phyloP scores from a whole-genome alignment of 176 grass and related monocot genomes.

The Bromus sterilis region DNA sequence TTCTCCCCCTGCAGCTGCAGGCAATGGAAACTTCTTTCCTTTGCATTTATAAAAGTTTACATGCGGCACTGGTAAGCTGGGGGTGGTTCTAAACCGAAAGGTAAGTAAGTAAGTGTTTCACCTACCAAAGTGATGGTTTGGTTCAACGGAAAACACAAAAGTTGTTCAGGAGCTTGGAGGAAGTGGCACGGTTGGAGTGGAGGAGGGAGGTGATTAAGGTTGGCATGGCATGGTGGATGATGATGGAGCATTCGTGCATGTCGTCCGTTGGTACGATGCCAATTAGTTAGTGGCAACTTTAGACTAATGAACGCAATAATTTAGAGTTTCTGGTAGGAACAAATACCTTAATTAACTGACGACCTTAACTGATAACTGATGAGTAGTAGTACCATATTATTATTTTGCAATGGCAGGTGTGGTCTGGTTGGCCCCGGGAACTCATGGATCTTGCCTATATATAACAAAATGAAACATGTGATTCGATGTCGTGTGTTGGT shows the following conservation, averaged over 20 bases:
- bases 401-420: not conserved
- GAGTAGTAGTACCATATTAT: not conserved
- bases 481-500: not conserved
- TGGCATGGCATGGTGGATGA: not conserved
- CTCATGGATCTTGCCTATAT: too few species aligned
- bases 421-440: not conserved
- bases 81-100: not conserved
- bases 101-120: not conserved
- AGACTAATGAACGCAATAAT: not conserved
- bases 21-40: too few species aligned
- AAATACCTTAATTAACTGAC: not conserved
- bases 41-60: too few species aligned
- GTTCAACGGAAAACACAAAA: not conserved
- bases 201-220: not conserved
- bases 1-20: too few species aligned
- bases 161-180: not conserved
- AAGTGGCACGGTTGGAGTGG: not conserved
- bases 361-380: not conserved
- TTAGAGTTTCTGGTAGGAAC: not conserved
- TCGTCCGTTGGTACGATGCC: not conserved
- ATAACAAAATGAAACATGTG: too few species aligned
- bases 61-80: not conserved
- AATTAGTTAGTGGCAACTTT: constrained; percentile 8
- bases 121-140: not conserved
- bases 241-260: not conserved